Percentiles rank a stretch among this genome's conserved stretches.
These are phyloP conservation scores for Oryza glumipatula DNA, from an alignment of 176 grass and related monocot genomes.

Conservation along the genomic window DNA sequence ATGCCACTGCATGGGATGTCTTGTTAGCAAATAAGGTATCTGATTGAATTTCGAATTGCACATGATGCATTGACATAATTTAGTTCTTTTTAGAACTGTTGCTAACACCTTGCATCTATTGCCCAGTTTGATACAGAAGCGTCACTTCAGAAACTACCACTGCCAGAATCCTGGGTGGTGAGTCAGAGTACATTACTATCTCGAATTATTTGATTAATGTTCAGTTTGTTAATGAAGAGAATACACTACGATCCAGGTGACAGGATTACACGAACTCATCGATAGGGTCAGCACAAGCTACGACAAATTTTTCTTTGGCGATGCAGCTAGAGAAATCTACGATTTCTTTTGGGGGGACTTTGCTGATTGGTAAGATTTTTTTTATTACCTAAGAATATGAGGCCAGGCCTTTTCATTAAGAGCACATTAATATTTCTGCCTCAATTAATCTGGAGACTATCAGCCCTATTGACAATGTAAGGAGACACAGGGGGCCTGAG, in stretches of 20 bases:
- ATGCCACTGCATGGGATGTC: constrained; percentile 72
- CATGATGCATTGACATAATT: constrained; percentile 20
- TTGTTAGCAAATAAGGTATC: constrained; percentile 79
- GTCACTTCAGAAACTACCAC: constrained; percentile 70
- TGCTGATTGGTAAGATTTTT: constrained; percentile 89
- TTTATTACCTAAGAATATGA: constrained; percentile 4
- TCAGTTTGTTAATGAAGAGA: constrained; percentile 41
- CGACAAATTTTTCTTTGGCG: constrained; percentile 96
- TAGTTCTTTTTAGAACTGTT: constrained; percentile 41
- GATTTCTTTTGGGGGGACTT: constrained; percentile 97
- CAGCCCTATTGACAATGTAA: neutral
- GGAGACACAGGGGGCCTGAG: neutral
- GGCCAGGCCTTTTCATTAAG: constrained; percentile 1
- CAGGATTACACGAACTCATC: constrained; percentile 91
- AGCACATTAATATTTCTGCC: neutral
- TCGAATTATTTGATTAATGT: constrained; percentile 32
- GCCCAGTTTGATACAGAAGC: constrained; percentile 74
- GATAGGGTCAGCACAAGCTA: constrained; percentile 83
- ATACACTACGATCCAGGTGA: constrained; percentile 61
- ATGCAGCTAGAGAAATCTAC: constrained; percentile 98
- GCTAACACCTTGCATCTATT: constrained; percentile 40
- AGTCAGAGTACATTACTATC: constrained; percentile 34
- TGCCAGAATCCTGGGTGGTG: constrained; percentile 98
- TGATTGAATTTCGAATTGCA: constrained; percentile 31
- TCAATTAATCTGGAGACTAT: constrained; percentile 4